A percentile compares a stretch with the other conserved stretches of the same genome.
phyloP scores from a whole-genome alignment of 2,329 filamentous ascomycete species.

The Cladosporium sp. region DNA sequence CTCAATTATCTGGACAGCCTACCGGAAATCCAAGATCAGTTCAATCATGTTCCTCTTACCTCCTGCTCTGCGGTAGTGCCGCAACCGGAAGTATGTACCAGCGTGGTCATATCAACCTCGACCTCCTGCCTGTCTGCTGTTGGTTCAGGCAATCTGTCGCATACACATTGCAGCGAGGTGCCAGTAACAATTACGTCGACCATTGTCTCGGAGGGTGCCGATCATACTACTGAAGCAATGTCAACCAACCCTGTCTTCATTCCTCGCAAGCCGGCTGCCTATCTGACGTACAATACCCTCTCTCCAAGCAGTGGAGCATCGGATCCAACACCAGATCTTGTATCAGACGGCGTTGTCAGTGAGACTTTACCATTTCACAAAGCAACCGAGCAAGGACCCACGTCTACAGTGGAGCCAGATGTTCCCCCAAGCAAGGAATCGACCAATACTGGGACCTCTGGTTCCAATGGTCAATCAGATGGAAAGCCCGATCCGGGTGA shows the following conservation, averaged over 20 bases:
- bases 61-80: neutral
- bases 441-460: too few species aligned
- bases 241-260: neutral
- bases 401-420: too few species aligned
- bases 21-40: neutral
- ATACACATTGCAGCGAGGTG: neutral
- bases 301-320: neutral
- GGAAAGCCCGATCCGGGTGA: neutral
- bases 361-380: neutral
- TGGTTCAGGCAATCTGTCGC: neutral
- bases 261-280: neutral
- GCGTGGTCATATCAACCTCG: neutral
- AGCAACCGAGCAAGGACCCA: neutral
- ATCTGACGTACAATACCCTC: neutral
- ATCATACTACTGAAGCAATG: neutral
- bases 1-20: conserved; percentile 3
- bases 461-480: too few species aligned
- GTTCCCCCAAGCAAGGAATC: too few species aligned
- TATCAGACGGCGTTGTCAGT: neutral
- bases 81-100: neutral
- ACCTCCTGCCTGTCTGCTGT: too few species aligned
- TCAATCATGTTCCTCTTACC: neutral
- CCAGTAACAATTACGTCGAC: neutral
- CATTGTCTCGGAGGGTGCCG: neutral
- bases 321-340: neutral